A percentile compares a stretch with the other conserved stretches of the same genome.
Evolutionary conservation across 2,329 filamentous ascomycete species (phyloP).

Genomic region (Aspergillus tanneri): DNA sequence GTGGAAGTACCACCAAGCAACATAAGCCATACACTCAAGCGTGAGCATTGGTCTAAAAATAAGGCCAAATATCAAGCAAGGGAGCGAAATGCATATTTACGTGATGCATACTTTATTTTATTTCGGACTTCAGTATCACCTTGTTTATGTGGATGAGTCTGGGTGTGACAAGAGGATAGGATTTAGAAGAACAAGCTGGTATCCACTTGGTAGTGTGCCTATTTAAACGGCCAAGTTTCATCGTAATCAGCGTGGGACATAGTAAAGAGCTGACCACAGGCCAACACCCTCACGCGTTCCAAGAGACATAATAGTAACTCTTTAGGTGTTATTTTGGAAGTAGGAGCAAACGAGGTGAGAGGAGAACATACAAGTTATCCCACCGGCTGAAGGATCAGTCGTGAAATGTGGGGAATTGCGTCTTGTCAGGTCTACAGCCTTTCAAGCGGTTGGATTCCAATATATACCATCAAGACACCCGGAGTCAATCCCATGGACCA

Average conservation of each 20-base stretch:
- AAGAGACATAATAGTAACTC: too few relatives aligned
- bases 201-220: constrained; percentile 23
- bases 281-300: too few relatives aligned
- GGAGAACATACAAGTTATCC: too few relatives aligned
- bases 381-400: too few relatives aligned
- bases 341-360: too few relatives aligned
- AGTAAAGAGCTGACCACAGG: too few relatives aligned
- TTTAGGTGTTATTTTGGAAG: too few relatives aligned
- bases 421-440: too few relatives aligned
- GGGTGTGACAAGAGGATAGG: constrained; percentile 36
- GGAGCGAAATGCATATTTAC: constrained; percentile 34
- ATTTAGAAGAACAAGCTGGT: constrained; percentile 36
- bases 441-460: too few relatives aligned
- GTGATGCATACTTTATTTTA: constrained; percentile 32
- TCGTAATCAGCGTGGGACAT: constrained; percentile 20
- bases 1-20: constrained; percentile 15
- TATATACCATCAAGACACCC: too few relatives aligned
- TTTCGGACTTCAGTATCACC: constrained; percentile 21
- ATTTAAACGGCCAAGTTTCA: constrained; percentile 22
- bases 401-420: too few relatives aligned
- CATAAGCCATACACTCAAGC: constrained; percentile 26
- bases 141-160: constrained; percentile 22
- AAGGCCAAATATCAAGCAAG: constrained; percentile 27
- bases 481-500: too few relatives aligned
- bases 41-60: constrained; percentile 34